Percentiles rank a stretch among this genome's conserved stretches.
Evolutionary conservation across 805 yeast genomes (phyloP).

Genomic region (Vanderwaltozyma polyspora): DNA sequence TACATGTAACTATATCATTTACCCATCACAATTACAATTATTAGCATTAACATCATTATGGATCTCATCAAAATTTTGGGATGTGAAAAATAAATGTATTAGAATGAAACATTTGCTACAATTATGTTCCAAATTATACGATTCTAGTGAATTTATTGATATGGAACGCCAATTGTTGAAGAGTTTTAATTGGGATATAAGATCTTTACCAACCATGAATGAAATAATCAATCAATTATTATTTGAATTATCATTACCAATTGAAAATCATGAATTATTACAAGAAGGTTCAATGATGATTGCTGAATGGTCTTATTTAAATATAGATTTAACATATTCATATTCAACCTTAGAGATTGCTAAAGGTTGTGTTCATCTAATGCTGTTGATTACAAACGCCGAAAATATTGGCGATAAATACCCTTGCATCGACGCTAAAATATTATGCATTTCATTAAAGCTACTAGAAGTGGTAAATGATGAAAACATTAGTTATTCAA

Average conservation of each 20-base stretch:
- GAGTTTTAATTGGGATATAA: constrained; percentile 52
- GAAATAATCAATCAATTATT: no score
- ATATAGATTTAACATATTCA: no score
- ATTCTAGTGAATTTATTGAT: constrained; percentile 43
- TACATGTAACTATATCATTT: constrained; percentile 68
- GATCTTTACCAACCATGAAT: constrained; percentile 8
- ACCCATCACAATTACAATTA: constrained; percentile 73
- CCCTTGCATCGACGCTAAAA: no score
- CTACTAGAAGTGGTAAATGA: no score
- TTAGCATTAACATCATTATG: constrained; percentile 80
- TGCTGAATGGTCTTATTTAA: no score
- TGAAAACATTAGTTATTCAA: no score
- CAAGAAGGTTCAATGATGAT: neutral
- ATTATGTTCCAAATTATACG: constrained; percentile 47
- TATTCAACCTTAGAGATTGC: no score
- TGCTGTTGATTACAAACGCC: no score
- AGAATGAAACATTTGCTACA: constrained; percentile 40
- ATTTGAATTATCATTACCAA: no score
- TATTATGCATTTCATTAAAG: no score
- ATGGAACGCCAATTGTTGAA: constrained; percentile 60
- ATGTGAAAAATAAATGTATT: constrained; percentile 55
- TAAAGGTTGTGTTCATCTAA: no score
- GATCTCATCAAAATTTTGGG: constrained; percentile 77
- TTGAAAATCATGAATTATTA: neutral
- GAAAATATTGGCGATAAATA: neutral